phyloP scores from a whole-genome alignment of 169 alveolate species.

The Plasmodium yoelii region DNA sequence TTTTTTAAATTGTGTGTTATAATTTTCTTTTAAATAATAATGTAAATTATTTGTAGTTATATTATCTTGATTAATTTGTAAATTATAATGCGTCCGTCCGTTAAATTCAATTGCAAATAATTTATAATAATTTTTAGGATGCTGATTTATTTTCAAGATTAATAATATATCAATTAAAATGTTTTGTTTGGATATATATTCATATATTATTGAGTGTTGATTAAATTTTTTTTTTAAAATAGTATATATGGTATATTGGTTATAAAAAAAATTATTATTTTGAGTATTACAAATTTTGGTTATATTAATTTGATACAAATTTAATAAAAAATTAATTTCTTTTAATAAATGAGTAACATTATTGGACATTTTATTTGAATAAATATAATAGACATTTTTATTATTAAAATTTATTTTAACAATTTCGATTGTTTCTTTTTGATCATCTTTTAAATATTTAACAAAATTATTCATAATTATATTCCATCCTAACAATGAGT shows the following conservation, averaged over 20 bases:
- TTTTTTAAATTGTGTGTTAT: slow-evolving; percentile 59
- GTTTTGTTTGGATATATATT: slow-evolving; percentile 32
- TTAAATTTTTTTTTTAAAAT: slow-evolving; percentile 33
- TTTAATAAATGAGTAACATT: not conserved
- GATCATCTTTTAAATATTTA: slow-evolving; percentile 1
- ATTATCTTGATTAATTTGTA: slow-evolving; percentile 3
- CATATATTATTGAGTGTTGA: slow-evolving; percentile 8
- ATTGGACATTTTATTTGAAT: not conserved
- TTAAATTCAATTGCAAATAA: slow-evolving; percentile 53
- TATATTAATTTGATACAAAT: slow-evolving; percentile 23
- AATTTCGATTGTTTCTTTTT: slow-evolving; percentile 9
- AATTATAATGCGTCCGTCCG: slow-evolving; percentile 66
- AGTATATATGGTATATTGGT: slow-evolving; percentile 16
- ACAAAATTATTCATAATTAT: slow-evolving; percentile 21
- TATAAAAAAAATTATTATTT: slow-evolving; percentile 13
- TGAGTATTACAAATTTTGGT: not conserved
- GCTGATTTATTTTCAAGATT: not conserved
- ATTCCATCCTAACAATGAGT: slow-evolving; percentile 69
- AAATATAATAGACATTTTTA: slow-evolving; percentile 14
- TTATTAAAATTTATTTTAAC: slow-evolving; percentile 17
- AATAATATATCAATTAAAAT: slow-evolving; percentile 38
- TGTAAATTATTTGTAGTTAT: not conserved
- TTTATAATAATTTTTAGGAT: slow-evolving; percentile 1
- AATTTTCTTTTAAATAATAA: slow-evolving; percentile 31
- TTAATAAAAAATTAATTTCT: slow-evolving; percentile 9